Evolutionary conservation across 148 eudicot species (phyloP).

Genomic region (Vaccinium macrocarpon): DNA sequence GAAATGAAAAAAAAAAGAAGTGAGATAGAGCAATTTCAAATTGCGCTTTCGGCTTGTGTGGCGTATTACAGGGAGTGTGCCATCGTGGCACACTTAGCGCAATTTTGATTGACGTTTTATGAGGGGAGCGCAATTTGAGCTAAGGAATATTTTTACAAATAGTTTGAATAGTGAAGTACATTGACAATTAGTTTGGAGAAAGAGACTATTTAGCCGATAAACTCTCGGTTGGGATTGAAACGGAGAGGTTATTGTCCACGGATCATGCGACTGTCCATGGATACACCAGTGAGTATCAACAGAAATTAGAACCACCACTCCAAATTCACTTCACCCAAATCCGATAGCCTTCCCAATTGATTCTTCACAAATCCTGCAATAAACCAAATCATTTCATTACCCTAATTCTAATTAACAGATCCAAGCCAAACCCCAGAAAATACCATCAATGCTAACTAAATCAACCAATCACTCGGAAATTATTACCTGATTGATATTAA

Average conservation of each 20-base stretch:
- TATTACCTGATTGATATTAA: background rate
- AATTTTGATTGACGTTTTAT: too few species aligned
- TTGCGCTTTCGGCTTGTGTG: too few species aligned
- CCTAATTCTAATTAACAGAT: background rate
- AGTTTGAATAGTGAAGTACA: too few species aligned
- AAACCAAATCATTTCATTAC: background rate
- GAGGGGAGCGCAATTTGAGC: too few species aligned
- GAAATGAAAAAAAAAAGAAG: too few species aligned
- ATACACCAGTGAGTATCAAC: background rate
- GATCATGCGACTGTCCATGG: background rate
- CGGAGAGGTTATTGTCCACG: conserved; percentile 48
- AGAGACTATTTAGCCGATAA: too few species aligned
- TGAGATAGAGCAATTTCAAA: too few species aligned
- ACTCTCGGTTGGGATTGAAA: conserved; percentile 35
- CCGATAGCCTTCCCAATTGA: background rate
- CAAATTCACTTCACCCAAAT: background rate
- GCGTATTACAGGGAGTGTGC: too few species aligned
- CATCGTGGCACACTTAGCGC: too few species aligned
- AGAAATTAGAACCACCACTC: background rate
- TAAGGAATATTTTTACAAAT: too few species aligned
- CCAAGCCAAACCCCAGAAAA: background rate
- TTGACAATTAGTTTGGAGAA: too few species aligned
- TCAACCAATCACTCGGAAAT: background rate
- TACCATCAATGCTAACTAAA: background rate
- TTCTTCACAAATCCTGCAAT: background rate